phyloP scores from a whole-genome alignment of 805 yeast genomes.

The Schwanniomyces polymorphus region DNA sequence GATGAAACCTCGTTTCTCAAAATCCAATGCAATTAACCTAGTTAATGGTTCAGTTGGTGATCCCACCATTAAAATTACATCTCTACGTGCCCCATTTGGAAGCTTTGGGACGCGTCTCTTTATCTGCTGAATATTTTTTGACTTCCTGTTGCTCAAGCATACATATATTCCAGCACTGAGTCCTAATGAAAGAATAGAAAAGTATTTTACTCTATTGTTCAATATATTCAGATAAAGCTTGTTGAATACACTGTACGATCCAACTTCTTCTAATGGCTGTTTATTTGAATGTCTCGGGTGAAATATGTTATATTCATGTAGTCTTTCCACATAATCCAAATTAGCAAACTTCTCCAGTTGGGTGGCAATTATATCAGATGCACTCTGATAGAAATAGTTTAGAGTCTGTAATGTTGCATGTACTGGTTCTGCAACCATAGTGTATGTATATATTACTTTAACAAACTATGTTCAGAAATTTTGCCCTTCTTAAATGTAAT shows the following conservation, averaged over 20 bases:
- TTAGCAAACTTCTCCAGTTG: constrained; percentile 23
- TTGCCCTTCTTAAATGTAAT: not conserved
- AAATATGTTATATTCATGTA: constrained; percentile 11
- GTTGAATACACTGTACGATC: not conserved
- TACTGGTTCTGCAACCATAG: constrained; percentile 48
- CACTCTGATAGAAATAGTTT: constrained; percentile 16
- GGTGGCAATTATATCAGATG: constrained; percentile 18
- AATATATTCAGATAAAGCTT: constrained; percentile 1
- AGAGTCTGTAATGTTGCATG: constrained; percentile 35
- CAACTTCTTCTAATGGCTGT: not conserved
- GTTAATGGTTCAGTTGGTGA: constrained; percentile 76
- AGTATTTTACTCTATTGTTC: constrained; percentile 5
- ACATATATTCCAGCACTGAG: constrained; percentile 15
- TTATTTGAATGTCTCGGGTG: not conserved
- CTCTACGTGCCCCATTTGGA: constrained; percentile 69
- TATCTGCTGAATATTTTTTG: not conserved
- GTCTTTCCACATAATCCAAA: constrained; percentile 13
- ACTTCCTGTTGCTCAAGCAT: not conserved
- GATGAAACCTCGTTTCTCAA: constrained; percentile 77
- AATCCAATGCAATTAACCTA: constrained; percentile 66
- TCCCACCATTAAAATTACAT: constrained; percentile 73
- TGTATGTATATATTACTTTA: not conserved
- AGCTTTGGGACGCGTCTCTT: constrained; percentile 62
- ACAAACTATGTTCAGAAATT: not conserved
- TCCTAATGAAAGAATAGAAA: constrained; percentile 23